These are phyloP conservation scores for Cercophora newfieldiana DNA, from an alignment of 495 filamentous ascomycete genomes.

Conservation along the genomic window DNA sequence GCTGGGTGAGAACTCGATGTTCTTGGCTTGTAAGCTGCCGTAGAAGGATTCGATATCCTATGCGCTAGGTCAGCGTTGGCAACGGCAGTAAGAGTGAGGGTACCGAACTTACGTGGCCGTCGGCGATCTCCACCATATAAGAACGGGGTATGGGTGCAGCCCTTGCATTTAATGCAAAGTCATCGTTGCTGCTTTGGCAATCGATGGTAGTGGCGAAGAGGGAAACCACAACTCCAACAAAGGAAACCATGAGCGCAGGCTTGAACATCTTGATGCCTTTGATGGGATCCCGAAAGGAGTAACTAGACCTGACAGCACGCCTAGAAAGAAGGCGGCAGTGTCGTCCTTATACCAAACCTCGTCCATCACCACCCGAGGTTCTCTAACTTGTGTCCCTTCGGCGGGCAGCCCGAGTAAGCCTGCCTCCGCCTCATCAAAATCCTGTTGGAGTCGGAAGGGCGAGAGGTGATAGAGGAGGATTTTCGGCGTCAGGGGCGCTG, in stretches of 20 bases:
- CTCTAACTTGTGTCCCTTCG: neutral
- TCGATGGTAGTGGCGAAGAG: neutral
- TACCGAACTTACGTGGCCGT: neutral
- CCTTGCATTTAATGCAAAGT: neutral
- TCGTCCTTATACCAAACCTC: too few species aligned
- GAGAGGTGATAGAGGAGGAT: neutral
- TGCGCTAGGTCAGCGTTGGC: neutral
- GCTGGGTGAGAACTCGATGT: conserved; percentile 24
- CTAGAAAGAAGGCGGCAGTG: too few species aligned
- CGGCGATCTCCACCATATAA: neutral
- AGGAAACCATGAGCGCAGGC: too few species aligned
- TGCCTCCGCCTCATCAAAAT: neutral
- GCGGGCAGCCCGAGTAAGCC: neutral
- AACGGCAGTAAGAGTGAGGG: neutral
- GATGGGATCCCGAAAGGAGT: too few species aligned
- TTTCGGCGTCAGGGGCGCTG: neutral
- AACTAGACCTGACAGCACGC: too few species aligned
- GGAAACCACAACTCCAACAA: neutral
- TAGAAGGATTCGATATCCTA: conserved; percentile 9
- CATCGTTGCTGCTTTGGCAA: neutral
- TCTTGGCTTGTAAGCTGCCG: neutral
- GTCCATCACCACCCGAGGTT: too few species aligned
- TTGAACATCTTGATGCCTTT: too few species aligned
- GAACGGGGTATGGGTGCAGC: neutral
- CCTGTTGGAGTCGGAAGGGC: neutral